Conservation (phyloP, 768 basidiomycete species). For the Artomyces pyxidatus region DNA sequence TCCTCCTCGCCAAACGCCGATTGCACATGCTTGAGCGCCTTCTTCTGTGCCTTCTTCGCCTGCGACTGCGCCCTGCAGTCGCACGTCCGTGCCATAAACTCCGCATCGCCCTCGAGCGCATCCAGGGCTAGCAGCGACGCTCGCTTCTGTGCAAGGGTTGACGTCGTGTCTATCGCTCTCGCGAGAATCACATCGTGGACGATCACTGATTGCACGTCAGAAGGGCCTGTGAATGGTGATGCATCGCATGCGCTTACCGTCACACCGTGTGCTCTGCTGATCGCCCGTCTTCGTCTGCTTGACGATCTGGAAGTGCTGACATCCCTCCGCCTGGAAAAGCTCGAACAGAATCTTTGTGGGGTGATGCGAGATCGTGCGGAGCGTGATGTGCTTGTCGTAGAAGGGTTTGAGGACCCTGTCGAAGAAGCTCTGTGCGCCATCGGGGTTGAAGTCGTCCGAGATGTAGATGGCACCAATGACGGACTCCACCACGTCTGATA, state of each 20-base stretch:
- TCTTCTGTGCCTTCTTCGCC: constrained; percentile 31
- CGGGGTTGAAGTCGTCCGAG: constrained; percentile 59
- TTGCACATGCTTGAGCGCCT: constrained; percentile 25
- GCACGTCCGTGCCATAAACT: constrained; percentile 55
- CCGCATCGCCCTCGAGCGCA: constrained; percentile 55
- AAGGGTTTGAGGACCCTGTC: constrained; percentile 66
- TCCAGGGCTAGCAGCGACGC: constrained; percentile 63
- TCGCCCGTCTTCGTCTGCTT: constrained; percentile 31
- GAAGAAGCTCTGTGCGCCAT: constrained; percentile 59
- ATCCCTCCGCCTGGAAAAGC: constrained; percentile 62
- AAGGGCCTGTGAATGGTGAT: not conserved
- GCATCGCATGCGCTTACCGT: constrained; percentile 33
- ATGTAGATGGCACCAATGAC: constrained; percentile 74
- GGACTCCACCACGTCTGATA: constrained; percentile 78
- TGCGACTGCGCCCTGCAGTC: constrained; percentile 44
- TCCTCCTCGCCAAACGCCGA: constrained; percentile 18
- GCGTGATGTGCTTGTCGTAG: constrained; percentile 65
- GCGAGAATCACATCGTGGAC: constrained; percentile 61
- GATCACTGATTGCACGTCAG: constrained; percentile 38
- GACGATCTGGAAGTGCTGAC: constrained; percentile 53
- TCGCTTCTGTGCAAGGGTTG: constrained; percentile 46
- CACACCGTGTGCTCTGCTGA: constrained; percentile 34
- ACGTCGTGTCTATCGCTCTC: constrained; percentile 43
- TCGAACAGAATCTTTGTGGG: constrained; percentile 73
- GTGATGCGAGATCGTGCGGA: constrained; percentile 67